Conservation (phyloP, 2,329 filamentous ascomycete genomes). For the Colletotrichum costaricense region DNA sequence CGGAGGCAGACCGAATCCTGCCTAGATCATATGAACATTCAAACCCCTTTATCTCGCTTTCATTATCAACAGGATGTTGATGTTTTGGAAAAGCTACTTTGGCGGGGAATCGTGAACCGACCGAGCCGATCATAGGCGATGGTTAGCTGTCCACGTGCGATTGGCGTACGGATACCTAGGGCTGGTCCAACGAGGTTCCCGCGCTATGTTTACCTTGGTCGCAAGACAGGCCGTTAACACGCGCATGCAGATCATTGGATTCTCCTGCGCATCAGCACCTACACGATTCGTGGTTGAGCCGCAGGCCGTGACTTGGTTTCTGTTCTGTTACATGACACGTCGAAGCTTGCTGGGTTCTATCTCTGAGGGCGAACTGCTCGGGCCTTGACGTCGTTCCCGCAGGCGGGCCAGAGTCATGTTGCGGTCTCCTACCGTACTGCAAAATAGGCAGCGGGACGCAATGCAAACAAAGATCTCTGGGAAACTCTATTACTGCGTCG, state of each 20-base stretch:
- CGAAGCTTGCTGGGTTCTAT: neutral
- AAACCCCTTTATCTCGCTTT: slow-evolving; percentile 3
- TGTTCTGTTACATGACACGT: slow-evolving; percentile 16
- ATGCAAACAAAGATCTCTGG: slow-evolving; percentile 24
- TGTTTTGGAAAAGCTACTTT: neutral
- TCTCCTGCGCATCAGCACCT: neutral
- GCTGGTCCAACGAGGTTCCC: neutral
- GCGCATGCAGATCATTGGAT: neutral
- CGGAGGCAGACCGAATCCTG: neutral
- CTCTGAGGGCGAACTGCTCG: neutral
- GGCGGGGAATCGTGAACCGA: neutral
- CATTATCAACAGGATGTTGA: neutral
- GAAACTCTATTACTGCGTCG: slow-evolving; percentile 20
- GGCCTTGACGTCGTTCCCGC: slow-evolving; percentile 22
- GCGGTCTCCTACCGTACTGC: neutral
- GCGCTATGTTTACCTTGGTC: neutral
- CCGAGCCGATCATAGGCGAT: neutral
- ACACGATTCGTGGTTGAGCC: neutral
- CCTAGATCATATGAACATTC: neutral
- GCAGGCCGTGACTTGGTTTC: neutral
- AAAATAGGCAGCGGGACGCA: slow-evolving; percentile 1
- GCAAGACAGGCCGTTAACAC: neutral
- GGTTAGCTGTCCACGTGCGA: neutral
- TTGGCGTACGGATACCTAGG: neutral
- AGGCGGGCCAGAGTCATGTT: slow-evolving; percentile 3